A percentile compares a stretch with the other conserved stretches of the same genome.
phyloP scores from a whole-genome alignment of 495 filamentous ascomycete genomes.

The Penicillium odoratum region DNA sequence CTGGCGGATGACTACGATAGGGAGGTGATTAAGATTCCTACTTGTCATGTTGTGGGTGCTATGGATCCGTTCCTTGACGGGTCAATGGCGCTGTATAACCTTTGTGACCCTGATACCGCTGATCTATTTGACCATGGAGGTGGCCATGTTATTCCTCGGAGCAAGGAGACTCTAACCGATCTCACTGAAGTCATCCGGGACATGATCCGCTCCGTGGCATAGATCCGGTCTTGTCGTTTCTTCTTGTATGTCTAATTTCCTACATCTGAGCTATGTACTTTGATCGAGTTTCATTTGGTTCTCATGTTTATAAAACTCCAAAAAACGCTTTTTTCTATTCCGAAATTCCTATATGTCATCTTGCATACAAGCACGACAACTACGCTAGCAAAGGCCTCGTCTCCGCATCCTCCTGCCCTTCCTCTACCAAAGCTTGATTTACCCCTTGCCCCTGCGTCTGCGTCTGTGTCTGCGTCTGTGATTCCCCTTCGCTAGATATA shows the following conservation, averaged over 20 bases:
- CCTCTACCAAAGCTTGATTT: conserved; percentile 6
- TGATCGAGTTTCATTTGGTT: background rate
- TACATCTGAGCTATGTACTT: background rate
- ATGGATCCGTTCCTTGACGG: conserved; percentile 54
- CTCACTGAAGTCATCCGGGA: conserved; percentile 23
- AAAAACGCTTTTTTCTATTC: background rate
- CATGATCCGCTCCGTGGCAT: conserved; percentile 15
- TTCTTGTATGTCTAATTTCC: background rate
- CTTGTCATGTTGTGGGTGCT: conserved; percentile 58
- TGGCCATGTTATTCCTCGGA: conserved; percentile 55
- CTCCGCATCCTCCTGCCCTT: conserved; percentile 26
- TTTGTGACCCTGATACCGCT: conserved; percentile 47
- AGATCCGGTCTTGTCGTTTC: background rate
- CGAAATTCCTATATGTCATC: too few species aligned
- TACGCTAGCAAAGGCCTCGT: conserved; percentile 33
- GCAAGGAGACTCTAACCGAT: conserved; percentile 44
- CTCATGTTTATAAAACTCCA: background rate
- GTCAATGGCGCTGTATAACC: conserved; percentile 55
- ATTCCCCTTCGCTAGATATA: background rate
- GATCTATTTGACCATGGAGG: conserved; percentile 57
- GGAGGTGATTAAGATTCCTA: conserved; percentile 50
- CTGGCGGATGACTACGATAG: conserved; percentile 49
- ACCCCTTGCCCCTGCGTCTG: conserved; percentile 2
- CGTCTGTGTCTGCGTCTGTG: background rate
- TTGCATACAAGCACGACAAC: background rate